Evolutionary conservation across 176 grass and related monocot genomes (phyloP).

Genomic region (Aegilops tauschii): DNA sequence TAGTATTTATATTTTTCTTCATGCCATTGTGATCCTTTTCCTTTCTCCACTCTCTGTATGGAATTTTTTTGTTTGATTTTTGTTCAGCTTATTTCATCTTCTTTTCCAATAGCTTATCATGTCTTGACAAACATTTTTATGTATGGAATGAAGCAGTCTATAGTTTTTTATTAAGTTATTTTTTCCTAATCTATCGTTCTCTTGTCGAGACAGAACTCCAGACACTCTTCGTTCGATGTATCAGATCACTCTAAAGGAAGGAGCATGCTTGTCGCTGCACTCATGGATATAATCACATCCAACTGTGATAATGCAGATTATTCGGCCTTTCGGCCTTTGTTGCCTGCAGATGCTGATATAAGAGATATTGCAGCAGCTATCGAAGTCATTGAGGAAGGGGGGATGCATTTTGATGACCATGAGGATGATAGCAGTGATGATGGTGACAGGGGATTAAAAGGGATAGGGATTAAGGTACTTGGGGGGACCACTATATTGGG

Average conservation of each 20-base stretch:
- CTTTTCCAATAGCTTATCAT: background rate
- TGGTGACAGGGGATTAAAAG: slow-evolving; percentile 68
- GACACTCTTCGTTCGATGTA: slow-evolving; percentile 66
- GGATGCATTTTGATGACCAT: slow-evolving; percentile 74
- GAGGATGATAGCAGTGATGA: slow-evolving; percentile 50
- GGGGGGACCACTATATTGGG: slow-evolving; percentile 96
- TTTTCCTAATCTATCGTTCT: slow-evolving; percentile 14
- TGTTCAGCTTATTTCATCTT: slow-evolving; percentile 15
- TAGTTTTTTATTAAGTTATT: background rate
- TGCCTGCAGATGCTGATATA: slow-evolving; percentile 67
- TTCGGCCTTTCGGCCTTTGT: slow-evolving; percentile 62
- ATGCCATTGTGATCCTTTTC: background rate
- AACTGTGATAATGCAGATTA: slow-evolving; percentile 77
- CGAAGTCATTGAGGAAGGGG: slow-evolving; percentile 92
- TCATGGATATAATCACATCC: slow-evolving; percentile 95
- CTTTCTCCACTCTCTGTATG: background rate
- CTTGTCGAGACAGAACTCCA: slow-evolving; percentile 58
- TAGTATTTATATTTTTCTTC: background rate
- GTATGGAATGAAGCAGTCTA: background rate
- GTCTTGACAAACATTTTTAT: background rate
- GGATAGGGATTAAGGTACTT: slow-evolving; percentile 91
- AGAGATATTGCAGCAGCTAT: slow-evolving; percentile 84
- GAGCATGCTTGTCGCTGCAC: slow-evolving; percentile 97
- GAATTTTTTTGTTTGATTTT: background rate
- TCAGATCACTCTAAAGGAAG: slow-evolving; percentile 72